Conservation (phyloP, 768 basidiomycete genomes). For the Mycena capillaripes region DNA sequence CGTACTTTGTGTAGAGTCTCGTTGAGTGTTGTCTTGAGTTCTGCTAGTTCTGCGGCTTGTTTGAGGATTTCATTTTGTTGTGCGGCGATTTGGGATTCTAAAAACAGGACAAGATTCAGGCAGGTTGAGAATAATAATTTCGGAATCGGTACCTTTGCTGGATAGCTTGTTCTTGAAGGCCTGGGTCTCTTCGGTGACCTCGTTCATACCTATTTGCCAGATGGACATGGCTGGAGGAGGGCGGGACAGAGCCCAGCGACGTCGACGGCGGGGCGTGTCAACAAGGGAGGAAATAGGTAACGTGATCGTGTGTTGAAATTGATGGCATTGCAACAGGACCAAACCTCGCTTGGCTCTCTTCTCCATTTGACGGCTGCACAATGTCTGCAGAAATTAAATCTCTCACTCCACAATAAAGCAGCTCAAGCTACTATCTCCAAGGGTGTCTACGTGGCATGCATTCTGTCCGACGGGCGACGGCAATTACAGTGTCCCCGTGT, state of each 20-base stretch:
- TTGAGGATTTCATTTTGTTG: slow-evolving; percentile 59
- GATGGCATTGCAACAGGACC: not conserved
- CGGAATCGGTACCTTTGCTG: slow-evolving; percentile 58
- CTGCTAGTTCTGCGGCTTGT: slow-evolving; percentile 58
- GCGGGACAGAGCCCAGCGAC: slow-evolving; percentile 4
- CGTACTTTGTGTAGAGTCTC: slow-evolving; percentile 63
- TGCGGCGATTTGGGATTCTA: slow-evolving; percentile 65
- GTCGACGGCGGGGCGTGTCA: not conserved
- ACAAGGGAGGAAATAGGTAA: not conserved
- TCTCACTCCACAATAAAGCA: too few relatives aligned
- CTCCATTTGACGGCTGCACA: too few relatives aligned
- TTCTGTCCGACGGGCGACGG: too few relatives aligned
- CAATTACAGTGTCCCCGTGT: not conserved
- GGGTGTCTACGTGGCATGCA: too few relatives aligned
- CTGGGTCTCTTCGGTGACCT: slow-evolving; percentile 63
- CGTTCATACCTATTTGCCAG: slow-evolving; percentile 61
- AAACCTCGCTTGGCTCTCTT: too few relatives aligned
- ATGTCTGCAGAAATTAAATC: too few relatives aligned
- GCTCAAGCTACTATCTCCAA: too few relatives aligned
- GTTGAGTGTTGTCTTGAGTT: slow-evolving; percentile 57
- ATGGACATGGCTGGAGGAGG: slow-evolving; percentile 57
- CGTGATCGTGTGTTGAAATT: not conserved
- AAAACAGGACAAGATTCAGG: slow-evolving; percentile 22
- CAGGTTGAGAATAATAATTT: slow-evolving; percentile 8
- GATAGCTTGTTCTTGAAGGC: slow-evolving; percentile 61